These are phyloP conservation scores for Zalerion maritima DNA, from an alignment of 495 filamentous ascomycete species.

Conservation along the genomic window DNA sequence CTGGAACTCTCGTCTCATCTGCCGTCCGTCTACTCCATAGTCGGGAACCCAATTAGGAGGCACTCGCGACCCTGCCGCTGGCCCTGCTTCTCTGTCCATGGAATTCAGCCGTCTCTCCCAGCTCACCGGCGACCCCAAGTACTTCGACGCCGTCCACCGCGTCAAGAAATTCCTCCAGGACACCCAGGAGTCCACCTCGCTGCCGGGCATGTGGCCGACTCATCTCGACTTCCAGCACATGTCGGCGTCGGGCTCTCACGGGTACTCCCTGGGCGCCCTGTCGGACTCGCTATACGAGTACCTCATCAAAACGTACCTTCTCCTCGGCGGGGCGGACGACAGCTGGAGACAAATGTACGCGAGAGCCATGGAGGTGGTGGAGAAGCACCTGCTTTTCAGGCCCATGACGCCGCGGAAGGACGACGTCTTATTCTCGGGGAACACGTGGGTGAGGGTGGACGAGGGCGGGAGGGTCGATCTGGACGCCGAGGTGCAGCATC, in stretches of 20 bases:
- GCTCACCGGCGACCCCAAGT: constrained; percentile 63
- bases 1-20: too few species aligned
- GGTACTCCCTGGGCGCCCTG: constrained; percentile 57
- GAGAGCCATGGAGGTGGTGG: constrained; percentile 46
- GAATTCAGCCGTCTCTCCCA: constrained; percentile 81
- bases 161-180: constrained; percentile 60
- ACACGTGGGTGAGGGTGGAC: constrained; percentile 11
- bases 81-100: constrained; percentile 62
- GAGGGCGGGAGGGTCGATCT: constrained; percentile 11
- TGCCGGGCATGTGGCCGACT: constrained; percentile 47
- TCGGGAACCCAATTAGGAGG: constrained; percentile 2
- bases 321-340: constrained; percentile 59
- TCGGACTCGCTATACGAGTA: constrained; percentile 80
- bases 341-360: constrained; percentile 69
- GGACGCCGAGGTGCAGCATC: constrained; percentile 30
- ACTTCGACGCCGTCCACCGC: constrained; percentile 74
- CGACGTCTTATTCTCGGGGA: constrained; percentile 34
- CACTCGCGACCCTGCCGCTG: constrained; percentile 33
- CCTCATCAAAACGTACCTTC: constrained; percentile 52
- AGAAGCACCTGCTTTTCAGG: constrained; percentile 55
- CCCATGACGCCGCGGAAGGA: constrained; percentile 37
- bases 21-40: too few species aligned
- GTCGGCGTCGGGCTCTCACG: constrained; percentile 13
- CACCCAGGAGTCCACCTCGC: constrained; percentile 44
- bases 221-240: constrained; percentile 15